Conservation (phyloP, 1,284 basidiomycete genomes). For the Mycena citricolor region DNA sequence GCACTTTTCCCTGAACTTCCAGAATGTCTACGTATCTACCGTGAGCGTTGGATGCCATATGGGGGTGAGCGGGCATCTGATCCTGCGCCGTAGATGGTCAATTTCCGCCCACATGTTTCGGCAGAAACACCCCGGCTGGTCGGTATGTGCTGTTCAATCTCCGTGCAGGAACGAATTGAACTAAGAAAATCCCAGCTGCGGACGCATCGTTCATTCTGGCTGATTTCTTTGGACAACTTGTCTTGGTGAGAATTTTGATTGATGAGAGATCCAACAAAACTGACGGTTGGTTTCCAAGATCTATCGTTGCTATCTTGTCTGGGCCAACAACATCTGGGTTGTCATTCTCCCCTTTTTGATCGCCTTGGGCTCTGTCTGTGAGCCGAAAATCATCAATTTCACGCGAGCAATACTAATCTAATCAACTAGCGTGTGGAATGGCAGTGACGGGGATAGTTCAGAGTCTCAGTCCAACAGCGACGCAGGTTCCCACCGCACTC, state of each 20-base stretch:
- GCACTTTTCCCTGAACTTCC: conserved; percentile 40
- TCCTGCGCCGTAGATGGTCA: conserved; percentile 19
- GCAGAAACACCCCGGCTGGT: conserved; percentile 11
- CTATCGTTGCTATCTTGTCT: conserved; percentile 42
- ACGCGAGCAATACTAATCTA: not conserved
- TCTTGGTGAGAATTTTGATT: conserved; percentile 28
- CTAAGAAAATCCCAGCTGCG: too few relatives aligned
- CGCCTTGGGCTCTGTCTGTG: conserved; percentile 34
- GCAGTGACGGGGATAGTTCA: conserved; percentile 27
- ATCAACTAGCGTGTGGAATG: conserved; percentile 29
- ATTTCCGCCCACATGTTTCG: conserved; percentile 6
- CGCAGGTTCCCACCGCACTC: conserved; percentile 30
- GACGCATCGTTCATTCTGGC: not conserved
- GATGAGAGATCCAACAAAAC: conserved; percentile 31
- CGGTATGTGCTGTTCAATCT: conserved; percentile 8
- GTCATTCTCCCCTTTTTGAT: conserved; percentile 33
- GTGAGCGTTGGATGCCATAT: too few relatives aligned
- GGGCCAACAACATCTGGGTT: conserved; percentile 32
- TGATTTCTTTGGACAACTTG: not conserved
- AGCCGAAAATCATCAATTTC: conserved; percentile 7
- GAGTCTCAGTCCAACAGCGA: conserved; percentile 26
- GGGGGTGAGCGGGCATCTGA: too few relatives aligned
- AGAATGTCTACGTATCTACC: conserved; percentile 38
- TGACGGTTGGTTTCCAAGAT: conserved; percentile 20
- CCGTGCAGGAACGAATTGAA: too few relatives aligned